Base-by-base conservation (phyloP, 106 monocot species). In the Platanthera guangdongensis region DNA sequence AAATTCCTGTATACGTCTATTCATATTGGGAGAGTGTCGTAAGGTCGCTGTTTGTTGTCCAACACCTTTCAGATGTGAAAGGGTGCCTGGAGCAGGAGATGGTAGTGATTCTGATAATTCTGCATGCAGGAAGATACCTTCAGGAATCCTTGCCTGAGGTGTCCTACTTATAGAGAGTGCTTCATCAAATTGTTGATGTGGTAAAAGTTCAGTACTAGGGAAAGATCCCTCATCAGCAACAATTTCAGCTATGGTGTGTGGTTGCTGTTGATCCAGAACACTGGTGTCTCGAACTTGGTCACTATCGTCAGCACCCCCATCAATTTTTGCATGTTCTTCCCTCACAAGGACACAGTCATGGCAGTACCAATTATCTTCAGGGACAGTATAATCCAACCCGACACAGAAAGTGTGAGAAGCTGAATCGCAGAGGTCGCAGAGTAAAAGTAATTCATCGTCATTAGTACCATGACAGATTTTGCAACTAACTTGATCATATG, bases 291-390 rank as follows among this genome's bases (percentile, higher is more conserved):
- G 76, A 52, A 79, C 72, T 25, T 71, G 76, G 74, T 70, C 51
- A 4, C 65, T 50, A 81, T 28, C 21, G 45, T 76, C 67, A 25
- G 79, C 75, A 77, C 80, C 85, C 25, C 30, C 10, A 50, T 89
- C 79, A 46, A 60, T 65, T 78, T 80, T 85, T 21, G 78, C 79
- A 52, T 92, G 89, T 50, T 89, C 85, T 55, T 74, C 72, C 75
- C 75, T 76, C 59, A 82, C 52, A 77, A 82, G 57, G 3, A 79
- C 59, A 70, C 94, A 95, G 77, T 95, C 94, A 51, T 68, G 21
- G 60, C 91, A 95, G 75, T 84, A 95, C 91, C 94, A 94, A 67
- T 95, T 89, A 64, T 86, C 89, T 60, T 89, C 89, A 57, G 94
- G 94, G n/a, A 95, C 81, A 47, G 80, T 83, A 50, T 67, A 47